Percentiles rank a stretch among this genome's conserved stretches.
Conservation (phyloP, 164 flowering plant genomes). For the Sedum album region DNA sequence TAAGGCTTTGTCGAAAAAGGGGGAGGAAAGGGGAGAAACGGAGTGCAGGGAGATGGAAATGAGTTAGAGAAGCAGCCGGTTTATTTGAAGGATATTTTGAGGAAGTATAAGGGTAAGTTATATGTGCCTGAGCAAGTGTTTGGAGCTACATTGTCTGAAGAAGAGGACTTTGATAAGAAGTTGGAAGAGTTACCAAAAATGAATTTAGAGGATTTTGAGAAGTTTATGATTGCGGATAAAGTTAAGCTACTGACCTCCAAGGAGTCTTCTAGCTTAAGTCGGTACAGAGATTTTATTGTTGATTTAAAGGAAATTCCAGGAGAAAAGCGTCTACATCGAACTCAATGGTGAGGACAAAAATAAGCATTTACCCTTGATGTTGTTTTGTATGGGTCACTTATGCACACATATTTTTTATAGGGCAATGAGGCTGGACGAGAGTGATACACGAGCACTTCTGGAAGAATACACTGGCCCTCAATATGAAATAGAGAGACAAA, state of each 20-base stretch:
- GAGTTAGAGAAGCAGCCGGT: constrained; percentile 29
- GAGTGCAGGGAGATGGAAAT: constrained; percentile 13
- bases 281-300: constrained; percentile 55
- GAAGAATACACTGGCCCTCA: constrained; percentile 64
- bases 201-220: constrained; percentile 60
- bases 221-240: constrained; percentile 46
- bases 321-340: constrained; percentile 60
- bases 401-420: constrained; percentile 23
- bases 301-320: constrained; percentile 82
- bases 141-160: constrained; percentile 52
- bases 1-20: constrained; percentile 20
- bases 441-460: constrained; percentile 40
- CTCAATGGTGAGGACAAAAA: constrained; percentile 51
- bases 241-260: constrained; percentile 66
- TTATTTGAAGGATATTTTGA: constrained; percentile 69
- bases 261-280: constrained; percentile 23
- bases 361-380: not conserved
- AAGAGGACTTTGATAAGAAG: constrained; percentile 61
- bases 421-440: constrained; percentile 55
- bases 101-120: constrained; percentile 77
- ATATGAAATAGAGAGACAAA: constrained; percentile 66
- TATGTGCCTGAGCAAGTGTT: constrained; percentile 88
- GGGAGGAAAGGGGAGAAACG: constrained; percentile 14
- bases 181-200: constrained; percentile 62
- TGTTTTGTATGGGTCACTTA: not conserved